Evolutionary conservation across 257 asterid species (phyloP), one percentile per base, ranked within the genome.

Genomic region (Rehmannia glutinosa): DNA sequence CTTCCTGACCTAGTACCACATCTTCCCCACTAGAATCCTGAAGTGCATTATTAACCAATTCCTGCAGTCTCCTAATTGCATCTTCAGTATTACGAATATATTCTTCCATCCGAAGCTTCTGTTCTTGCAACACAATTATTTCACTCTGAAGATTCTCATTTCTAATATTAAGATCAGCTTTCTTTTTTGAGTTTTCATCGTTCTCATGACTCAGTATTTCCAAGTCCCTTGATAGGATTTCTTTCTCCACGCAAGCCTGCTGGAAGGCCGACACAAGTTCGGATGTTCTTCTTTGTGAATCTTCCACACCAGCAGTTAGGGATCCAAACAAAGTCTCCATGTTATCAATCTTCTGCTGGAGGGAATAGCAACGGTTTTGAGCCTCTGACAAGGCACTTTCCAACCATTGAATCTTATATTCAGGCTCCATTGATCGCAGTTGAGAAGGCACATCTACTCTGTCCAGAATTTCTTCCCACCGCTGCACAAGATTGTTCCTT

Each of bases 401-500:
- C 72, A 94, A 59, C 99, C 97, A 94, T 62, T 77, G 92, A 80
- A 94, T 83, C 82, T 83, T 86, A 75, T 85, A 89, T 71, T 82
- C 96, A 38, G 97, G 96, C 78, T 94, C 99, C 83, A 82, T 61
- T 38, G 88, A 88, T 75, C 87, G 81, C 81, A 88, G 77, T 62
- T 85, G 96, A 76, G 89, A 77, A 74, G 99, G 96, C 84, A 91
- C 69, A 46, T 86, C 87, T 52, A 91, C 52, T 73, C 81, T 82
- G 76, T 85, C 89, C 62, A 90, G 65, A 74, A 84, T 70, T 77
- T 83, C 96, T 83, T 94, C 97, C 97, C 96, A 94, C 19, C 74
- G 90, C 85, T 79, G 92, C 73, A 94, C 91, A 78, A 88, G 88
- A 75, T 80, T 86, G 87, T 89, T 94, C 78, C 97, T 84, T 77